Evolutionary conservation across 2,329 filamentous ascomycete genomes (phyloP), one percentile per base, ranked within the genome.

Genomic region (Fusarium sp.): DNA sequence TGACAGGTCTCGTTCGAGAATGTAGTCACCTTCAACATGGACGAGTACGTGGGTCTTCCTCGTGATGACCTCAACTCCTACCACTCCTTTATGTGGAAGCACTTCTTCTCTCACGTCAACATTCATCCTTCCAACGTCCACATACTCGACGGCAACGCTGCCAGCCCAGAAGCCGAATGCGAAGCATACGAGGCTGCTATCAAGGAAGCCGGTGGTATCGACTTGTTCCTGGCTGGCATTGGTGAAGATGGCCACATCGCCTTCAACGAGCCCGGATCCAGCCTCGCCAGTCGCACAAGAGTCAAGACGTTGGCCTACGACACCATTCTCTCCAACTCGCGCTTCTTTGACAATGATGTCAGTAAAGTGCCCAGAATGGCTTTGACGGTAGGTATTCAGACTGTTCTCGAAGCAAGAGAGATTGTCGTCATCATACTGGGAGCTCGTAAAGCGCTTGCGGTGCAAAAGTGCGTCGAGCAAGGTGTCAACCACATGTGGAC

Each of bases 1-100:
- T 31, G 71, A 66, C 73, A 91, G 72, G 88, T 96, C 70, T 94
- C 91, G 1, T 96, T 96, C 74, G 88, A 89, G 71, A 86, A 96
- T 88, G 91, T 96, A 70, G 85, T 95, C 72, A 96, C 92, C 23
- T 96, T 96, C 82, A 95, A 95, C 77, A 95, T 95, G 92, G 92
- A 96, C 77, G 92, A 96, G 78, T 96, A 96, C 71, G 90, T 95
- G 65, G 90, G 89, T 53, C 84, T 96, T 61, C 88, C 91, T 31
- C 87, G 90, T 70, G 90, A 93, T 69, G 91, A 96, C 73, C 88
- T 91, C 11, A 88, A 95, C 75, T 92, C 88, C 70, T 96, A 96
- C 77, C 92, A 96, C 79, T 91, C 88, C 65, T 96, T 95, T 80
- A 95, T 96, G 92, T 96, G 93, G 84, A 91, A 90, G 77, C 84